Percentiles rank a stretch among this genome's conserved stretches.
Conservation (phyloP, 2,329 filamentous ascomycete genomes). For the Fusarium falciforme region DNA sequence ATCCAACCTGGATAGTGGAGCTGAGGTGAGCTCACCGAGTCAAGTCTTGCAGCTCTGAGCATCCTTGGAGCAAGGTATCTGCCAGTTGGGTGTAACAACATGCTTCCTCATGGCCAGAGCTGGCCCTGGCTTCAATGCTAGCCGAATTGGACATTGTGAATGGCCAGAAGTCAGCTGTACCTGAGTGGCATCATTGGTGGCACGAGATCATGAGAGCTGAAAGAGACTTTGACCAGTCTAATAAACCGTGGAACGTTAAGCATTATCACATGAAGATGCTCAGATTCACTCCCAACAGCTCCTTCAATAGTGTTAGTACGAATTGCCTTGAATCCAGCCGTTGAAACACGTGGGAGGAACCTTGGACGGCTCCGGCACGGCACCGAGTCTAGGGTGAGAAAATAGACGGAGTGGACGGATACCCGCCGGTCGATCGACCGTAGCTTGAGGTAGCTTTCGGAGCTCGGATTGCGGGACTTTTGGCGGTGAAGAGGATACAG, state of each 20-base stretch:
- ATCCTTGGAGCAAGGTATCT: background rate
- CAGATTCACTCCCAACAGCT: background rate
- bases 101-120: background rate
- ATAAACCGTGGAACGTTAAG: background rate
- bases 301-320: background rate
- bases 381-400: slow-evolving; percentile 3
- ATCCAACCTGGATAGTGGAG: background rate
- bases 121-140: background rate
- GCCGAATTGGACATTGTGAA: background rate
- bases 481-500: slow-evolving; percentile 8
- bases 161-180: background rate
- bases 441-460: background rate
- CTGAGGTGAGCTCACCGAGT: background rate
- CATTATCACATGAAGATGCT: background rate
- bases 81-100: background rate
- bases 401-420: background rate
- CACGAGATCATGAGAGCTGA: slow-evolving; percentile 1
- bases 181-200: background rate
- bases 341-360: slow-evolving; percentile 26
- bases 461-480: slow-evolving; percentile 5
- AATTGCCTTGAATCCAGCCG: slow-evolving; percentile 18
- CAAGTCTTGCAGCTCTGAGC: background rate
- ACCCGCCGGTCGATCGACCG: background rate
- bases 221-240: background rate
- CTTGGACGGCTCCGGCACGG: background rate